These are phyloP conservation scores for Cucumis cinereus DNA, from an alignment of 306 rosid species.

Conservation along the genomic window DNA sequence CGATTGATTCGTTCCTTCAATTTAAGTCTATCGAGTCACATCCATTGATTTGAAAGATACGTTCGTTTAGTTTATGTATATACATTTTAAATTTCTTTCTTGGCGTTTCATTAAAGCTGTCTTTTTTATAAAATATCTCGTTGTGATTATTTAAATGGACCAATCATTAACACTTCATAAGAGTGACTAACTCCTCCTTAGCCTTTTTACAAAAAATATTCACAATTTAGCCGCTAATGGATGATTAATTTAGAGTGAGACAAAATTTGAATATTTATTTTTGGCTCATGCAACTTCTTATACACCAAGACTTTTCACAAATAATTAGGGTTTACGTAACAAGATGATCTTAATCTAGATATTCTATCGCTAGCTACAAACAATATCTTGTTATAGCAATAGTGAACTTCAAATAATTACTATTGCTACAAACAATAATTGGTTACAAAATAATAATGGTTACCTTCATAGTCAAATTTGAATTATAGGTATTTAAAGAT, in stretches of 20 bases:
- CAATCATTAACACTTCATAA: background rate
- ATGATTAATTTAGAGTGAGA: too few species aligned
- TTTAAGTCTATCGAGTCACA: too few species aligned
- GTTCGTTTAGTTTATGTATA: background rate
- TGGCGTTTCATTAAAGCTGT: background rate
- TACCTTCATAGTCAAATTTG: background rate
- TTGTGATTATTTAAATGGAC: background rate
- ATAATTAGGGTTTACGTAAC: too few species aligned
- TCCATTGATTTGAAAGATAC: background rate
- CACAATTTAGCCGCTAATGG: too few species aligned
- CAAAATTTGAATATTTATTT: too few species aligned
- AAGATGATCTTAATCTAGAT: too few species aligned
- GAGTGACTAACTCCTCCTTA: background rate
- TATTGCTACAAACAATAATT: background rate
- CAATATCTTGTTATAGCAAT: too few species aligned
- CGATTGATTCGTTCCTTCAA: too few species aligned
- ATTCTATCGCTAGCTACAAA: too few species aligned
- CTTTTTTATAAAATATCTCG: background rate
- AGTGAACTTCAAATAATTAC: too few species aligned
- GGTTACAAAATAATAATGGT: background rate
- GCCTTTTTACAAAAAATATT: background rate
- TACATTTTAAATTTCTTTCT: background rate
- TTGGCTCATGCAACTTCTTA: too few species aligned
- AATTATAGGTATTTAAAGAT: background rate
- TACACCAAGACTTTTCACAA: too few species aligned